Evolutionary conservation across 345 rosid species (phyloP), one percentile per base, ranked within the genome.

Genomic region (Firmiana major): DNA sequence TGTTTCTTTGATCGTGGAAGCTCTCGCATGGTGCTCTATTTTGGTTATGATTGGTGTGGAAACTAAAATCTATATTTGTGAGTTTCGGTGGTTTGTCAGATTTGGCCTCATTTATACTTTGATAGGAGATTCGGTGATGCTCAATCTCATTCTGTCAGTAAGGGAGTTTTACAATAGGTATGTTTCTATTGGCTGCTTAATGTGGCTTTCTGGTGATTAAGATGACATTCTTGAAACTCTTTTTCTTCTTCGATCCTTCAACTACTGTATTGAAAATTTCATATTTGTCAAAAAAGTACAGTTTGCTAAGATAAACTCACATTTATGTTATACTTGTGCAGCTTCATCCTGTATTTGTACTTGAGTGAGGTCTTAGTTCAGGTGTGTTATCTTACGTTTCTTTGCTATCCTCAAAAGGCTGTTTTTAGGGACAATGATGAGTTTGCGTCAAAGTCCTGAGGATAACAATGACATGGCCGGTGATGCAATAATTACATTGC

Each of bases 81-180:
- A 96, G 64, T 84, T 92, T 73, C 97, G 99, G 67, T 96, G 98
- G 99, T 88, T 86, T 87, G 93, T 93, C 79, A 88, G 97, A 84
- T 93, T 92, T 72, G 97, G 91, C 51, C 83, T 93, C 78, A 71
- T 96, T 77, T 96, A 92, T 78, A 85, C 90, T 72, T 89, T 92
- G 81, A 86, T 96, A 65, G 99, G 92, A 71, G 93, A 92, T 84
- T 89, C 89, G 46, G 99, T 92, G 69, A 80, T 96, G 92, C 70
- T 93, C 78, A 91, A 91, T 84, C 93, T 93, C 79, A 75, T 93
- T 84, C 87, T 93, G 34, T 79, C 97, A 21, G 88, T 87, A 79
- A 92, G 88, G 84, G 90, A 86, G 75, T 90, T 90, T 75, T 91
- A 86, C 80, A 59, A 69, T 75, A 93, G 97, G 99, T 96, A 57